Evolutionary conservation across 352 stramenopile species (phyloP), one percentile per base, ranked within the genome.

Genomic region (Chrysophaeum taylorii): DNA sequence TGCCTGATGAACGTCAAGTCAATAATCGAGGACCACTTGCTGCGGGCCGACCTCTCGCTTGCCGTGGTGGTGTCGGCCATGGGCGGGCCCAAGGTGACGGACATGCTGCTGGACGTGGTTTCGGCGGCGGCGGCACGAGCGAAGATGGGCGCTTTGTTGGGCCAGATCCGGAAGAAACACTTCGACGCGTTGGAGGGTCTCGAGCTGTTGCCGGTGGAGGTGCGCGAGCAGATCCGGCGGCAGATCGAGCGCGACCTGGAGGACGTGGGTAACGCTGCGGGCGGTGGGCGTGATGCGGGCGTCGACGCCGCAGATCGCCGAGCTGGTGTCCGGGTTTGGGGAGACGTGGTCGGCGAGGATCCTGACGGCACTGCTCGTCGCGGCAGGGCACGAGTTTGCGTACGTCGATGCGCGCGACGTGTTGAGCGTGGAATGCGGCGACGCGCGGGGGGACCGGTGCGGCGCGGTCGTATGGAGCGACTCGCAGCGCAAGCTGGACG

Each of bases 311-410:
- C 70, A 81, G 15, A 84, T 96, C 52, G 80, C 90, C 45, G 85
- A 93, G 77, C 89, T 97, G 63, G 93, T 98, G 53, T 94, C 87
- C n/a, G 92, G 92, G 36, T 94, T 96, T 79, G 92, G 92, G 27
- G 92, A 98, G 76, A 86, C 96, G 76, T 98, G 92, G 92, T 95
- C 86, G 36, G 89, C 91, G 9, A 86, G 93, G 73, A 92, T 96
- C 71, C 78, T 98, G 37, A 85, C 88, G 38, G 82, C 81, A 0
- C 82, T 94, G 42, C 80, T 91, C 33, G 83, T 76, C 12, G 64
- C 74, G n/a, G 7, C 77, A 83, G 62, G 87, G 79, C 71, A 86
- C 82, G 70, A 79, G 61, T 97, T 92, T 82, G 79, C 78, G 21
- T 98, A 93, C 73, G 79, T 97, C 35, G 92, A 98, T 79, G 91